Evolutionary conservation across 2,329 filamentous ascomycete genomes (phyloP), one percentile per base, ranked within the genome.

Genomic region (Cladosporium halotolerans): DNA sequence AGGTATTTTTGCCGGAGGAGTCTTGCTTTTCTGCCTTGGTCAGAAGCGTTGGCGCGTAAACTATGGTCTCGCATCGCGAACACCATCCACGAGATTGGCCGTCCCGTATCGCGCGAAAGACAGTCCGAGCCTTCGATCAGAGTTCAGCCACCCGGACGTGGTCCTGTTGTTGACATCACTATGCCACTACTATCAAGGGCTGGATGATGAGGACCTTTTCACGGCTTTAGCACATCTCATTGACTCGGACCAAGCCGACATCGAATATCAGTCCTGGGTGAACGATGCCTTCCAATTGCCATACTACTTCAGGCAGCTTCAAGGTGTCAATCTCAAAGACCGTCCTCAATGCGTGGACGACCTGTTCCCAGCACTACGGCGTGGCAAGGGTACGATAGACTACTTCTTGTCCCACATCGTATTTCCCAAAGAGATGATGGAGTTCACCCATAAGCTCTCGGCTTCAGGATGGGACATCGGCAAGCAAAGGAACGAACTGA

Each of bases 101-200:
- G 85, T 89, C 0, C 85, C 85, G 0, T 89, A 78, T 46, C 74
- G 79, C 9, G 82, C 82, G 0, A 88, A 89, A 53, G 85, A 84
- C 2, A 72, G 76, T 0, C 84, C 85, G 0, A 78, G 77, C 0
- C 76, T 80, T 0, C 75, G 80, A 6, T 79, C 83, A 0, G 85
- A 89, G 59, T 89, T 79, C 62, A 81, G 82, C 0, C 84, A 89
- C 57, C 83, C 84, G 0, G 79, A 89, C 59, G 82, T 86, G 0
- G 75, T 80, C 0, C 83, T 89, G 2, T 33, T 83, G 0, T 71
- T 89, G 1, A 89, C 85, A 0, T 83, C 79, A 10, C 68, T 90
- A 0, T 76, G 79, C 0, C 88, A 85, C 60, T 89, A 89, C 60
- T 85, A 88, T 46, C 65, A 72, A 1, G 84, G 83, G 0, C 64